Base-by-base conservation (phyloP, 164 flowering plant species). In the Nelumbo lutea region DNA sequence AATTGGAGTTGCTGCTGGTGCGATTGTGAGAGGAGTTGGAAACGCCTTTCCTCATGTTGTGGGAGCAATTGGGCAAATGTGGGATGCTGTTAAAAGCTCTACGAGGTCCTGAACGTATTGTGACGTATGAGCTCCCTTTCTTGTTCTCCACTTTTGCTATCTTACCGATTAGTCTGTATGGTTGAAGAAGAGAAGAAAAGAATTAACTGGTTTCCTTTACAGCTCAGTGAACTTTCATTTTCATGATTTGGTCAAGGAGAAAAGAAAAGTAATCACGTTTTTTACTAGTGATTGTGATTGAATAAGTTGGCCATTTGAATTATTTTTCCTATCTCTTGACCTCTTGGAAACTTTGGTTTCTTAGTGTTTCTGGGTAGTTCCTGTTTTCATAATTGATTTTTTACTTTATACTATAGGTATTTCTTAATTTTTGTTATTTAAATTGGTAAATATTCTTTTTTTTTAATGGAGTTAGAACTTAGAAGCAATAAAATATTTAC, bases 1-100 rank as follows among this genome's bases (percentile, higher is more conserved):
- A 0, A 72, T 91, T 11, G 95, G 97, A 7, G 75, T 89, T 4
- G 86, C 89, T 1, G 78, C 91, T n/a, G 90, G 86, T 1, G 81
- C 70, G 15, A 66, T 82, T 2, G 58, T 78, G 27, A 73, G 61
- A 41, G 94, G 89, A 0, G 48, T 79, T 43, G 76, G 69, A 46
- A 67, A 53, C 59, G 79, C 77, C n/a, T n/a, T 78, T 60, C 91
- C 88, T 71, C 84, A 80, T 51, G 74, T 86, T 43, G 45, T 78
- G 1, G 78, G 78, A 41, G 79, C 84, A 40, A 15, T 79, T 56
- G 77, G 73, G 14, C 75, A 84, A 69, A 80, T 89, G 62, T 87
- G 91, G 91, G 46, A 61, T 47, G 67, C 75, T 65, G 79, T 79
- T 62, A 76, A 38, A 71, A 70, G 64, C 59, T 59, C 83, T 61